These are phyloP conservation scores for Rhododendron simsii DNA, from an alignment of 148 eudicot genomes.

Conservation along the genomic window DNA sequence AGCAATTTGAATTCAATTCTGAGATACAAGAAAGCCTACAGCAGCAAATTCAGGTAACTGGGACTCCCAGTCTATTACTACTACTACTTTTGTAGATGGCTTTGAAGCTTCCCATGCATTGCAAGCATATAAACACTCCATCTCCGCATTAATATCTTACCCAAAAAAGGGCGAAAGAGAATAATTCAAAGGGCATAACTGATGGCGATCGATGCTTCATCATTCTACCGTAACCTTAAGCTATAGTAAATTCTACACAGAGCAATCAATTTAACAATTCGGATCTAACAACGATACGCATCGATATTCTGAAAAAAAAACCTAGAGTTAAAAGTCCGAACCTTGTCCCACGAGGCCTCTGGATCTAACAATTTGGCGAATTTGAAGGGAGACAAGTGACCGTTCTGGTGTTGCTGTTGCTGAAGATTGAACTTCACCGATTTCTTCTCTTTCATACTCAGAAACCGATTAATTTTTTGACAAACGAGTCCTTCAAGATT, in stretches of 20 bases:
- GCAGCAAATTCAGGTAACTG: not conserved
- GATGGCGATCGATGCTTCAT: not conserved
- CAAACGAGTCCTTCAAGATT: not conserved
- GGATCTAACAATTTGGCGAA: slow-evolving; percentile 80
- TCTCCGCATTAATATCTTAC: not conserved
- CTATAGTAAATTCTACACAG: not conserved
- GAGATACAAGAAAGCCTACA: not conserved
- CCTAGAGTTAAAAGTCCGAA: slow-evolving; percentile 8
- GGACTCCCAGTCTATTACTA: not conserved
- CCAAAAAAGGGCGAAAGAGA: no score
- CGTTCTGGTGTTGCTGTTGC: slow-evolving; percentile 43
- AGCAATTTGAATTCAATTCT: not conserved
- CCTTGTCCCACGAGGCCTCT: slow-evolving; percentile 98
- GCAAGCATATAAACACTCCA: not conserved
- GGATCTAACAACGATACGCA: not conserved
- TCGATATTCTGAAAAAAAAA: not conserved
- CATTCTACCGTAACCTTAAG: no score
- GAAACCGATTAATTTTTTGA: not conserved
- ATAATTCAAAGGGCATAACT: not conserved
- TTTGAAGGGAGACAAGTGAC: slow-evolving; percentile 70
- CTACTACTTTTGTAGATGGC: not conserved
- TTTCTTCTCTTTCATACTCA: slow-evolving; percentile 59
- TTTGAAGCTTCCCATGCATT: not conserved
- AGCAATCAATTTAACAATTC: not conserved
- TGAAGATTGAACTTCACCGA: slow-evolving; percentile 41